Conservation (phyloP, 2,329 filamentous ascomycete genomes). For the Diaporthe sp. region DNA sequence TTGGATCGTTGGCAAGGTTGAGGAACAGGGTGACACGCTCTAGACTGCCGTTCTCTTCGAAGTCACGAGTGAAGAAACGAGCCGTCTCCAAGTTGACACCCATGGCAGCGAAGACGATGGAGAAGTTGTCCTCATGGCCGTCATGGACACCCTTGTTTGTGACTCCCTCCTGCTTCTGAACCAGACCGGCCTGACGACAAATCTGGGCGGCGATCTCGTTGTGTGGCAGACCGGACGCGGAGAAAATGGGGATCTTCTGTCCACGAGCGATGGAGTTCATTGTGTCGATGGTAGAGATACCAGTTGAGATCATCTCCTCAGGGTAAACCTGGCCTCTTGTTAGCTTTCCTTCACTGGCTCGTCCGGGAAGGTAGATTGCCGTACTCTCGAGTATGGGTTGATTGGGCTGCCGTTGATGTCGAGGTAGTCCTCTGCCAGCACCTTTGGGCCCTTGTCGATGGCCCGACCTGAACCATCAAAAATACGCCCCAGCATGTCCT, state of each 20-base stretch:
- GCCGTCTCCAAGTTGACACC: conserved; percentile 99
- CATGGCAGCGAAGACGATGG: conserved; percentile 99
- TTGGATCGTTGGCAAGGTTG: conserved; percentile 98
- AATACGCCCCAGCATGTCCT: conserved; percentile 99
- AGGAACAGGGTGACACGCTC: conserved; percentile 97
- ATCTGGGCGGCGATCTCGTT: conserved; percentile 99
- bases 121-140: conserved; percentile 98
- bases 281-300: conserved; percentile 98
- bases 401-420: conserved; percentile 99
- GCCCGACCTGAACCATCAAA: conserved; percentile 98
- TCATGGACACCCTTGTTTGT: conserved; percentile 97
- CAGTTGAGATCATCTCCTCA: conserved; percentile 99
- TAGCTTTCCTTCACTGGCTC: conserved; percentile 33
- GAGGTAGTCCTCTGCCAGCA: conserved; percentile 96
- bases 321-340: conserved; percentile 81
- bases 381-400: conserved; percentile 95
- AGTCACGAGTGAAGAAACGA: conserved; percentile 98
- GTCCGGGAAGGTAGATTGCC: conserved; percentile 45
- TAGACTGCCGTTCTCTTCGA: conserved; percentile 99
- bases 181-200: conserved; percentile 94
- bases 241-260: conserved; percentile 99
- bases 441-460: conserved; percentile 99
- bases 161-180: conserved; percentile 76
- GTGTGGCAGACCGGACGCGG: conserved; percentile 95
- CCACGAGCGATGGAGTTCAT: conserved; percentile 99